Conservation (phyloP, 2,329 filamentous ascomycete species). For the Hypoxylon sp. region DNA sequence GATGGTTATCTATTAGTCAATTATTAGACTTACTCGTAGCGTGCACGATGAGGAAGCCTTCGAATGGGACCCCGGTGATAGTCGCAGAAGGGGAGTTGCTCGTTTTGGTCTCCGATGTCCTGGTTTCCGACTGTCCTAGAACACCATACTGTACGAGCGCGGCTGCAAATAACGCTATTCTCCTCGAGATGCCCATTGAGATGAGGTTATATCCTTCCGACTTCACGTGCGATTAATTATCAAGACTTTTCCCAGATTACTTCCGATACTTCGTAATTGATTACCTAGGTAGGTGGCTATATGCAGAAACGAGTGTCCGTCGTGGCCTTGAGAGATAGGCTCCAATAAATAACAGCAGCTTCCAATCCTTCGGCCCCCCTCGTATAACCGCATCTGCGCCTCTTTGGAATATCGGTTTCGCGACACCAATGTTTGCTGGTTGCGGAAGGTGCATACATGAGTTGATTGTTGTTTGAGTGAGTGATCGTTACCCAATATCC, state of each 20-base stretch:
- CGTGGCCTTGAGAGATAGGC: not conserved
- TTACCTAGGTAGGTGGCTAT: too few relatives aligned
- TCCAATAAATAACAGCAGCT: slow-evolving; percentile 11
- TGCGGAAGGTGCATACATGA: not conserved
- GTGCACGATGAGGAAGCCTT: slow-evolving; percentile 24
- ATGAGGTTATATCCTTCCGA: not conserved
- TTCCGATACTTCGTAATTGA: slow-evolving; percentile 1
- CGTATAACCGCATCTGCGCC: not conserved
- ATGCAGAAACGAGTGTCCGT: too few relatives aligned
- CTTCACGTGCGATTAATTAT: not conserved
- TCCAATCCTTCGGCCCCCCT: not conserved
- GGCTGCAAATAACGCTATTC: slow-evolving; percentile 11
- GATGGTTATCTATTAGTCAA: not conserved
- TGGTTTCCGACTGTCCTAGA: slow-evolving; percentile 14
- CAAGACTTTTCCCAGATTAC: not conserved
- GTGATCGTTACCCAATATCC: slow-evolving; percentile 4
- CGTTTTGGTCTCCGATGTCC: not conserved
- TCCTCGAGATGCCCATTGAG: slow-evolving; percentile 13
- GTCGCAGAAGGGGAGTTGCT: slow-evolving; percentile 10
- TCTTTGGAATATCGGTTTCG: slow-evolving; percentile 21
- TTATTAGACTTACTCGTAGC: slow-evolving; percentile 19
- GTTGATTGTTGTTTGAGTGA: not conserved
- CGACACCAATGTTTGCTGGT: slow-evolving; percentile 2
- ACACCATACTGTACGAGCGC: slow-evolving; percentile 16
- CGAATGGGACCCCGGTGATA: slow-evolving; percentile 29